Evolutionary conservation across 148 eudicot genomes (phyloP).

Genomic region (Selenicereus undatus): DNA sequence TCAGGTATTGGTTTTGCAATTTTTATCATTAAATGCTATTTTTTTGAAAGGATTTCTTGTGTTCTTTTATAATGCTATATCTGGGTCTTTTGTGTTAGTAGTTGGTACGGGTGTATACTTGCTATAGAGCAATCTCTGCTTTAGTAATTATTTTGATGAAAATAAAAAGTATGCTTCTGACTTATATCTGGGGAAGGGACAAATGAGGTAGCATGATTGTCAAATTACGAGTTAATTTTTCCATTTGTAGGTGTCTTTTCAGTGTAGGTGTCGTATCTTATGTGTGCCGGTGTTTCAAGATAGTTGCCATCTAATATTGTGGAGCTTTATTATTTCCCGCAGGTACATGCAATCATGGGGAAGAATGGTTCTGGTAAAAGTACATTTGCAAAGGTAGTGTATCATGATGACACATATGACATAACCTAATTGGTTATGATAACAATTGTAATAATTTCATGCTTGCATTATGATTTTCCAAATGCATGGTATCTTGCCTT

Average conservation of each 20-base stretch:
- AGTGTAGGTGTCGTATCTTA: neutral
- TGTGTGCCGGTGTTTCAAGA: neutral
- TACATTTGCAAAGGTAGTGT: slow-evolving; percentile 86
- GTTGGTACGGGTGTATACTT: no score
- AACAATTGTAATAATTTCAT: neutral
- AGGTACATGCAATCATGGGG: slow-evolving; percentile 97
- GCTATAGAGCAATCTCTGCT: no score
- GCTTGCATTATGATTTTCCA: neutral
- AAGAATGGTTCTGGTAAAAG: slow-evolving; percentile 99
- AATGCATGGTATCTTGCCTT: slow-evolving; percentile 1
- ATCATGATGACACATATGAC: neutral
- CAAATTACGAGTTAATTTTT: neutral
- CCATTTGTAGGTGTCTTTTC: no score
- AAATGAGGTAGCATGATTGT: neutral
- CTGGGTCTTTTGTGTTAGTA: neutral
- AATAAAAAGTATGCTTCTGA: neutral
- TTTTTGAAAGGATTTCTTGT: neutral
- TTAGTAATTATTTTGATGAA: no score
- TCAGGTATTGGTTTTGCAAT: no score
- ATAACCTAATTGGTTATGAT: slow-evolving; percentile 1
- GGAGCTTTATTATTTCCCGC: slow-evolving; percentile 21
- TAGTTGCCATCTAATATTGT: slow-evolving; percentile 9
- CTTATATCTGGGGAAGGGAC: neutral
- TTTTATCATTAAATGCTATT: no score
- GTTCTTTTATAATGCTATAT: neutral